These are phyloP conservation scores for Limtongia smithiae DNA, from an alignment of 805 yeast genomes.

Conservation along the genomic window DNA sequence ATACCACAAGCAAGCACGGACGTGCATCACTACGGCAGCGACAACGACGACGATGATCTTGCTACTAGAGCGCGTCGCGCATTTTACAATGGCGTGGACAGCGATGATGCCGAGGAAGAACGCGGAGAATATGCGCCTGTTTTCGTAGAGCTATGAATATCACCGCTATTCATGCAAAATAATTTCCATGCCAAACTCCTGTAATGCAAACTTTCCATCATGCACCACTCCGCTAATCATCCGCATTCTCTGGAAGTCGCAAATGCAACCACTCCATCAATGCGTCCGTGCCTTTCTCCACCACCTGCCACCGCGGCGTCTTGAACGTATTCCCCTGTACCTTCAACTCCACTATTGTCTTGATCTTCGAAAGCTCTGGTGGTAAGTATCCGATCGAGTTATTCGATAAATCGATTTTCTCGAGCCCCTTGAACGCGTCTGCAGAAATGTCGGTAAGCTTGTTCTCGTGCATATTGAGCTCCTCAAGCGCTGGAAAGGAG, in stretches of 20 bases:
- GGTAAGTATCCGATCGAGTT: slow-evolving; percentile 24
- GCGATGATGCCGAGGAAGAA: slow-evolving; percentile 29
- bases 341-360: slow-evolving; percentile 20
- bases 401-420: slow-evolving; percentile 23
- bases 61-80: neutral
- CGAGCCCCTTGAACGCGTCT: slow-evolving; percentile 19
- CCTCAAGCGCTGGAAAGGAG: slow-evolving; percentile 23
- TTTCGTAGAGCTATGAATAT: slow-evolving; percentile 26
- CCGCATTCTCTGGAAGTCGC: slow-evolving; percentile 18
- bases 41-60: slow-evolving; percentile 16
- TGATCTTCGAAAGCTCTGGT: slow-evolving; percentile 21
- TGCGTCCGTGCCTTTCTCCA: slow-evolving; percentile 28
- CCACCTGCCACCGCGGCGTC: slow-evolving; percentile 24
- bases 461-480: slow-evolving; percentile 25
- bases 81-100: slow-evolving; percentile 7
- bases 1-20: slow-evolving; percentile 27
- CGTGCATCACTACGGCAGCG: slow-evolving; percentile 33
- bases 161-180: too few species aligned
- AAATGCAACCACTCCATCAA: slow-evolving; percentile 24
- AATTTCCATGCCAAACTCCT: too few species aligned
- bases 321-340: slow-evolving; percentile 26
- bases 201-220: too few species aligned
- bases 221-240: too few species aligned
- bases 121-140: slow-evolving; percentile 31
- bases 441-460: slow-evolving; percentile 16